These are phyloP conservation scores for Cardamine resedifolia DNA, from an alignment of 345 rosid species.

Conservation along the genomic window DNA sequence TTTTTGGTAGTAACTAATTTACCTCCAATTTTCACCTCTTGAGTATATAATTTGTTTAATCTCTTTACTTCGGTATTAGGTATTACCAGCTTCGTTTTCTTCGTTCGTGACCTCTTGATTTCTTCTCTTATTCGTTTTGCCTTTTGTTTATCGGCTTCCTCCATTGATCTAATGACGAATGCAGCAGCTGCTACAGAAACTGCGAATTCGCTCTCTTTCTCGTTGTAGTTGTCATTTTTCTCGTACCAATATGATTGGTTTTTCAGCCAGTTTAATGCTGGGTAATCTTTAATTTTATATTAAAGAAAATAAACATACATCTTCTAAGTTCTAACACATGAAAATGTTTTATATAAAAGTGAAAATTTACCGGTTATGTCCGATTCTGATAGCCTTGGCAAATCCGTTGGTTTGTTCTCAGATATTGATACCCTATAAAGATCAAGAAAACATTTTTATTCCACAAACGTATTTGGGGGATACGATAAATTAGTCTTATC, in stretches of 20 bases:
- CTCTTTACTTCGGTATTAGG: conserved; percentile 36
- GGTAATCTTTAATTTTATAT: conserved; percentile 35
- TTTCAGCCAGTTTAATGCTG: conserved; percentile 45
- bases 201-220: conserved; percentile 46
- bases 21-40: conserved; percentile 47
- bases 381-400: conserved; percentile 17
- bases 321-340: too few species aligned
- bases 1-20: not conserved
- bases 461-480: not conserved
- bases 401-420: conserved; percentile 22
- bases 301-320: not conserved
- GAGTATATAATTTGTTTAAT: not conserved
- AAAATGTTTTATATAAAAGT: too few species aligned
- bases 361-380: conserved; percentile 18
- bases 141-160: conserved; percentile 40
- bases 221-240: conserved; percentile 35
- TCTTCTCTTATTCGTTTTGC: conserved; percentile 44
- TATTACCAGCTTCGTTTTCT: conserved; percentile 1
- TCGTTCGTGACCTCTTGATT: conserved; percentile 32
- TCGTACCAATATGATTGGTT: conserved; percentile 42
- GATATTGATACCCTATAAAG: conserved; percentile 28
- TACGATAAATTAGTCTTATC: not conserved
- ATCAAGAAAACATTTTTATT: not conserved
- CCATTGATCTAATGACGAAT: conserved; percentile 43
- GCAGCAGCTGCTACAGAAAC: conserved; percentile 66